These are phyloP conservation scores for Tardiomyces digboiensis DNA, from an alignment of 1,139 yeast genomes.

Conservation along the genomic window DNA sequence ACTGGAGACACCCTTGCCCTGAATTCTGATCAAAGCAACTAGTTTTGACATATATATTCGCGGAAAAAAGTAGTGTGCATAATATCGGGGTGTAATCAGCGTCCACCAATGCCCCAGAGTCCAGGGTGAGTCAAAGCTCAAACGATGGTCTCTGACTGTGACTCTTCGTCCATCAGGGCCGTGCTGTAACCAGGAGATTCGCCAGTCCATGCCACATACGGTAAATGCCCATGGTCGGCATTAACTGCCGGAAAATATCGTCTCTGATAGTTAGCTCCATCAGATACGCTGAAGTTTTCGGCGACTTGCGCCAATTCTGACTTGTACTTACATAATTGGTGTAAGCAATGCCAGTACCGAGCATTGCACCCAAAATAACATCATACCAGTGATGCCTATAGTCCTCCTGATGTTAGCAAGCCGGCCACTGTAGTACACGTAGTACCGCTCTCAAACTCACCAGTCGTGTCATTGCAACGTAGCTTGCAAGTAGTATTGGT, in stretches of 20 bases:
- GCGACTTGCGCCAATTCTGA: too few species aligned
- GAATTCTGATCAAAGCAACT: too few species aligned
- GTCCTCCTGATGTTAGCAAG: slow-evolving; percentile 55
- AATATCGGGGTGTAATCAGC: too few species aligned
- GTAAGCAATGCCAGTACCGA: slow-evolving; percentile 43
- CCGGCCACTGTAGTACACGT: slow-evolving; percentile 11
- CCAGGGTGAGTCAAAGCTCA: too few species aligned
- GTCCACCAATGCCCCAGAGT: too few species aligned
- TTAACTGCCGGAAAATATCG: neutral
- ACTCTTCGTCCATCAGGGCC: neutral
- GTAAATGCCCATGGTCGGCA: neutral
- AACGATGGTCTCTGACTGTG: too few species aligned
- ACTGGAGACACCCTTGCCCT: too few species aligned
- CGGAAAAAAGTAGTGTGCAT: too few species aligned
- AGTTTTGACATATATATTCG: too few species aligned
- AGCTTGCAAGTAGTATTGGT: slow-evolving; percentile 21
- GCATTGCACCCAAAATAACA: slow-evolving; percentile 44
- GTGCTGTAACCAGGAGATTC: neutral
- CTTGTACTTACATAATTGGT: slow-evolving; percentile 13
- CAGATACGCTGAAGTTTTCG: too few species aligned
- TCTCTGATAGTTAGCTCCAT: too few species aligned
- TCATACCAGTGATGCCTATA: slow-evolving; percentile 72
- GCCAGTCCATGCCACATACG: neutral
- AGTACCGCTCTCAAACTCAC: too few species aligned
- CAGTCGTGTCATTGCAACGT: slow-evolving; percentile 20